phyloP scores from a whole-genome alignment of 75 land plant species.

The Chamaecyparis obtusa region DNA sequence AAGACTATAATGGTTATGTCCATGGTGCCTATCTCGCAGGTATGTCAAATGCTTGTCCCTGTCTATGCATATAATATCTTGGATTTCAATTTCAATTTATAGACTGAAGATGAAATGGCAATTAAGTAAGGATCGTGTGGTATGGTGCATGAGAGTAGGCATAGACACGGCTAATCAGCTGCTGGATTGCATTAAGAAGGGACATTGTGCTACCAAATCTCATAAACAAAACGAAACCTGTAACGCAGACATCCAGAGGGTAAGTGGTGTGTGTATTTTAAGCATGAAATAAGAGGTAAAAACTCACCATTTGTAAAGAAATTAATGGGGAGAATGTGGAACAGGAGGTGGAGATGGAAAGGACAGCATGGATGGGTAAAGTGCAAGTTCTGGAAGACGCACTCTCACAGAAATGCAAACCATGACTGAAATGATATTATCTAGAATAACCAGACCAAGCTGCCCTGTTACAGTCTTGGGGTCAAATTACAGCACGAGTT shows the following conservation, averaged over 20 bases:
- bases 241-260: too few relatives aligned
- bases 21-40: conserved; percentile 59
- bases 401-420: neutral
- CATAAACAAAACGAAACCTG: neutral
- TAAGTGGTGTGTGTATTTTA: too few relatives aligned
- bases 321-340: neutral
- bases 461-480: too few relatives aligned
- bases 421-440: neutral
- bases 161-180: conserved; percentile 12
- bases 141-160: neutral
- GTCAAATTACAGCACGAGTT: too few relatives aligned
- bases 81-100: neutral
- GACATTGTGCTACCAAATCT: neutral
- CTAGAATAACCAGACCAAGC: too few relatives aligned
- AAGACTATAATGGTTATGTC: conserved; percentile 61
- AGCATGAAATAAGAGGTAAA: too few relatives aligned
- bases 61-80: neutral
- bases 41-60: neutral
- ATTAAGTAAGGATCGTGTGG: too few relatives aligned
- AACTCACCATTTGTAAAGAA: too few relatives aligned
- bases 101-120: neutral
- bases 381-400: conserved; percentile 1
- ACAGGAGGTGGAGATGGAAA: too few relatives aligned
- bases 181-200: conserved; percentile 10
- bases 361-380: neutral